Evolutionary conservation across 495 filamentous ascomycete genomes (phyloP).

Genomic region (Tuber microsphaerosporum): DNA sequence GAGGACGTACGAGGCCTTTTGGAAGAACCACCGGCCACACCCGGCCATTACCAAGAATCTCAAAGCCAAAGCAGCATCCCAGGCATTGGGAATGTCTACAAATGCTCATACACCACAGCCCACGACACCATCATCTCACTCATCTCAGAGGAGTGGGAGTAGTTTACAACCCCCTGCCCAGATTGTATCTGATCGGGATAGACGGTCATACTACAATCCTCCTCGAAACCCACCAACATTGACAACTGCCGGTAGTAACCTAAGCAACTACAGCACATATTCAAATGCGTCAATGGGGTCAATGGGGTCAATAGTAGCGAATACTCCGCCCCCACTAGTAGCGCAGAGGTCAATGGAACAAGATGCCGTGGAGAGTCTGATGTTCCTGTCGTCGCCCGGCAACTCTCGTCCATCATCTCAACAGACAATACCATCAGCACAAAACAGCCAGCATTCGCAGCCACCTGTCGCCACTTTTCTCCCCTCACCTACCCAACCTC

Average conservation of each 20-base stretch:
- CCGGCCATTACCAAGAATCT: conserved; percentile 40
- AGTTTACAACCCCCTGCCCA: conserved; percentile 38
- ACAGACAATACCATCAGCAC: conserved; percentile 28
- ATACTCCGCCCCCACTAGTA: conserved; percentile 38
- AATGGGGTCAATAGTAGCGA: conserved; percentile 33
- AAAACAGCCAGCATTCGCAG: conserved; percentile 31
- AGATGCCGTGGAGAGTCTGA: conserved; percentile 62
- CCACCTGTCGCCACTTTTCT: conserved; percentile 33
- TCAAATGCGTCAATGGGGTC: conserved; percentile 36
- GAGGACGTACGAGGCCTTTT: conserved; percentile 45
- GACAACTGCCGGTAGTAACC: conserved; percentile 35
- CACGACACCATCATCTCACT: conserved; percentile 19
- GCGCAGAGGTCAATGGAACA: conserved; percentile 55
- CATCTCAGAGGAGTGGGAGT: conserved; percentile 26
- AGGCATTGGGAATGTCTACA: conserved; percentile 34
- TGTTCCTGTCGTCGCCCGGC: conserved; percentile 62
- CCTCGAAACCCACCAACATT: conserved; percentile 31
- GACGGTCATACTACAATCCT: conserved; percentile 37
- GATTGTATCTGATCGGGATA: conserved; percentile 39
- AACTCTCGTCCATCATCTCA: conserved; percentile 47
- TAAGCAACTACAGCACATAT: conserved; percentile 38
- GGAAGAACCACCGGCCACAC: conserved; percentile 43
- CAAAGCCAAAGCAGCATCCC: conserved; percentile 34
- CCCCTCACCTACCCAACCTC: conserved; percentile 22
- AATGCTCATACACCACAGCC: conserved; percentile 22